Evolutionary conservation across 345 rosid genomes (phyloP), one percentile per base, ranked within the genome.

Genomic region (Nasturtium officinale): DNA sequence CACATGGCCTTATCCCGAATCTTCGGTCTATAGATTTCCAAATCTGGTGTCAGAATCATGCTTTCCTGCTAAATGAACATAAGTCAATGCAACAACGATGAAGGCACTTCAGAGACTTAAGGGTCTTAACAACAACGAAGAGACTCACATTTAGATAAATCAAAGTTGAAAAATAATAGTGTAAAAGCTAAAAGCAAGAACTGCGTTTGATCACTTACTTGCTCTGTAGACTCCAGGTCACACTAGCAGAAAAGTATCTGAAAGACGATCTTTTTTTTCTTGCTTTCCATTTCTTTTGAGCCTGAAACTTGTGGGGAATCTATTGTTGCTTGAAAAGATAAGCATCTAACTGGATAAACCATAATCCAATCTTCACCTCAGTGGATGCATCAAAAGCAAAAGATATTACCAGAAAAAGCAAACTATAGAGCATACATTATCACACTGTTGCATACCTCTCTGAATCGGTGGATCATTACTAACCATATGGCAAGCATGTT

Each of bases 311-410:
- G 74, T 75, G 74, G 69, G 70, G 70, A 77, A 71, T 77, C 67
- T 48, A 46, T 64, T 76, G 70, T 76, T 53, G 69, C 75, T 69
- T 77, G 67, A 71, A 63, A 77, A 64, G 76, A 77, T 64, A 50
- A 32, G 79, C 75, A 76, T 76, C 75, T 54, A 69, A 76, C 57
- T 76, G 79, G 80, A 77, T 70, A 77, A 76, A 64, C 76, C 67
- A 62, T 76, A 50, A 62, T 70, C 69, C 66, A 63, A 70, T 63
- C 69, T 47, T 18, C 38, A 77, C 76, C 66, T 33, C 52, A 75
- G 74, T 69, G 69, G 74, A 61, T 61, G 32, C 69, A 76, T 17
- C 65, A 55, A 77, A 70, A 77, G 80, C 54, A 63, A 77, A 70
- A 56, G 71, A 70, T 46, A 35, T 47, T 56, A 47, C 75, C n/a